phyloP scores from a whole-genome alignment of 2,329 filamentous ascomycete genomes.

The Sarocladium kiliense region DNA sequence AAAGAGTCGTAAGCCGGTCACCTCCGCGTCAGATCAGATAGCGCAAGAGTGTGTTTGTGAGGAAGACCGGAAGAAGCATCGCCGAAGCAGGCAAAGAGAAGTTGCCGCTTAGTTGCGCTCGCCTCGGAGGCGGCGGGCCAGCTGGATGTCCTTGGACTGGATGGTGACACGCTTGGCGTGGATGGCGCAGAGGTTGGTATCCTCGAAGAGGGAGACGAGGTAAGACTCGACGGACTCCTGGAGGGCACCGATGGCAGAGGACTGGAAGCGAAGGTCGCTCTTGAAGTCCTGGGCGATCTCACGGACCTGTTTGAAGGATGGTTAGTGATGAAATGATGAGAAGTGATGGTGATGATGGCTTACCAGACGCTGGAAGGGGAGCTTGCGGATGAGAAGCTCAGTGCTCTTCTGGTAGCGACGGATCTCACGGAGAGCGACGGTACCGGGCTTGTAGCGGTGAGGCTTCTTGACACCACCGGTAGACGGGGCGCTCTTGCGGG shows the following conservation, averaged over 20 bases:
- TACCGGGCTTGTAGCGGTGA: conserved; percentile 85
- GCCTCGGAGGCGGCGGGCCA: conserved; percentile 90
- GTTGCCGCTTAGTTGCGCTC: conserved; percentile 68
- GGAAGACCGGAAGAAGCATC: conserved; percentile 10
- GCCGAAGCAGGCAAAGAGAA: not conserved
- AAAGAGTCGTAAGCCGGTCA: conserved; percentile 26
- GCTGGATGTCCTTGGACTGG: conserved; percentile 95
- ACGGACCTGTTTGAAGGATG: conserved; percentile 55
- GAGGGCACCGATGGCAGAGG: conserved; percentile 91
- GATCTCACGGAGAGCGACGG: conserved; percentile 97
- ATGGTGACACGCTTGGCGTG: conserved; percentile 99
- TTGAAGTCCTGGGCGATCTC: conserved; percentile 97
- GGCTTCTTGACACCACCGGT: conserved; percentile 98
- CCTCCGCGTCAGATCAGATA: not conserved
- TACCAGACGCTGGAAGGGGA: conserved; percentile 93
- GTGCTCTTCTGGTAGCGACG: conserved; percentile 97
- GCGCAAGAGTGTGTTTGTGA: conserved; percentile 11
- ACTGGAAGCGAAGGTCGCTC: conserved; percentile 95
- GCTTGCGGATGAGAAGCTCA: conserved; percentile 92
- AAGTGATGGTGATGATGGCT: conserved; percentile 20
- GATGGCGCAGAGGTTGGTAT: conserved; percentile 97
- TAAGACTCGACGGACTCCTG: conserved; percentile 99
- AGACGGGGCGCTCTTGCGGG: conserved; percentile 95
- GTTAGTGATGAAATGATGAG: conserved; percentile 11
- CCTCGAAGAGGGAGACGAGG: conserved; percentile 95